Percentiles rank a stretch among this genome's conserved stretches.
phyloP scores from a whole-genome alignment of 345 rosid species.

The Murraya paniculata region DNA sequence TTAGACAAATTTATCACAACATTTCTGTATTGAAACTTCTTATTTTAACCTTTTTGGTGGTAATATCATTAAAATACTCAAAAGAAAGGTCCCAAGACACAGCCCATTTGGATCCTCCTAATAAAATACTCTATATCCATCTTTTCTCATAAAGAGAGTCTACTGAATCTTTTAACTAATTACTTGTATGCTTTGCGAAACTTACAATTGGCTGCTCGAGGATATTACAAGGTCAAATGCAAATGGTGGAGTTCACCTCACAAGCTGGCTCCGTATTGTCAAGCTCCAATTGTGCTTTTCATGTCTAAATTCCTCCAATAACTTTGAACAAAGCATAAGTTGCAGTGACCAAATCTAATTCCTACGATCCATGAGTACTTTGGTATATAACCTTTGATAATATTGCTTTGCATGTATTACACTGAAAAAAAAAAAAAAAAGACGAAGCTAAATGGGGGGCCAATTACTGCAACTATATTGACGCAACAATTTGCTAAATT shows the following conservation, averaged over 20 bases:
- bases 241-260: neutral
- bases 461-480: neutral
- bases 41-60: no score
- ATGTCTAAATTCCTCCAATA: neutral
- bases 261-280: neutral
- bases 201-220: neutral
- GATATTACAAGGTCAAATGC: neutral
- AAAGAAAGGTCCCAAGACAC: no score
- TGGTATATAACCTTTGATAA: neutral
- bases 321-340: neutral
- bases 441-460: neutral
- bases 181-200: neutral
- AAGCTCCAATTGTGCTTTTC: neutral
- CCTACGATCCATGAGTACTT: neutral
- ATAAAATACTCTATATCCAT: neutral
- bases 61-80: no score
- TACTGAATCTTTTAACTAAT: neutral
- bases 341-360: neutral
- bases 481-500: constrained; percentile 19
- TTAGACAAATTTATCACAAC: no score
- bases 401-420: neutral
- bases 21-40: no score
- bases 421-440: neutral
- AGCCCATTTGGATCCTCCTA: no score
- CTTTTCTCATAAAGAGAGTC: neutral